phyloP scores from a whole-genome alignment of 495 filamentous ascomycete species.

The Penicillium atrosanguineum region DNA sequence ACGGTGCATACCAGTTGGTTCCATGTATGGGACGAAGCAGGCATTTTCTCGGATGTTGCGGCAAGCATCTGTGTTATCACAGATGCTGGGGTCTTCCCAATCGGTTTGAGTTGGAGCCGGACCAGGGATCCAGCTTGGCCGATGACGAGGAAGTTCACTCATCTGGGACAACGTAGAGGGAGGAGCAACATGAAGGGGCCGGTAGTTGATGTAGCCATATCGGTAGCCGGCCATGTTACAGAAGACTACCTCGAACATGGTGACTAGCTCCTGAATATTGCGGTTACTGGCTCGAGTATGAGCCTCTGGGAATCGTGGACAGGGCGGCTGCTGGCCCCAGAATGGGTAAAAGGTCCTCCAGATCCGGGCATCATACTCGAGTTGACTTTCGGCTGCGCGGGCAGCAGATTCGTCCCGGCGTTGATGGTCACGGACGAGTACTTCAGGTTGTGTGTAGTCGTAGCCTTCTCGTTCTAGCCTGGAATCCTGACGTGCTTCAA shows the following conservation, averaged over 20 bases:
- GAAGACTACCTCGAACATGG: not conserved
- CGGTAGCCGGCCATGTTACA: not conserved
- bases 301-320: not conserved
- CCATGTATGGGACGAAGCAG: conserved; percentile 3
- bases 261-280: not conserved
- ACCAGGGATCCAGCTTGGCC: not conserved
- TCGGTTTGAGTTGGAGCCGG: not conserved
- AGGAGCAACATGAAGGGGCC: not conserved
- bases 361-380: not conserved
- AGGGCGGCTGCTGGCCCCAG: not conserved
- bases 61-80: not conserved
- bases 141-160: not conserved
- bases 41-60: not conserved
- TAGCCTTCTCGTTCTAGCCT: not conserved
- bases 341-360: not conserved
- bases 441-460: not conserved
- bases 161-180: not conserved
- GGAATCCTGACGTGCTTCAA: not conserved
- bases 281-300: not conserved
- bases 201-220: conserved; percentile 1
- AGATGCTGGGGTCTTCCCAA: not conserved
- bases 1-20: not conserved
- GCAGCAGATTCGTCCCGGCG: not conserved
- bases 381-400: not conserved
- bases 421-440: not conserved